These are phyloP conservation scores for Syncephalastrum monosporum DNA, from an alignment of 371 early-diverging fungal genomes.

Conservation along the genomic window DNA sequence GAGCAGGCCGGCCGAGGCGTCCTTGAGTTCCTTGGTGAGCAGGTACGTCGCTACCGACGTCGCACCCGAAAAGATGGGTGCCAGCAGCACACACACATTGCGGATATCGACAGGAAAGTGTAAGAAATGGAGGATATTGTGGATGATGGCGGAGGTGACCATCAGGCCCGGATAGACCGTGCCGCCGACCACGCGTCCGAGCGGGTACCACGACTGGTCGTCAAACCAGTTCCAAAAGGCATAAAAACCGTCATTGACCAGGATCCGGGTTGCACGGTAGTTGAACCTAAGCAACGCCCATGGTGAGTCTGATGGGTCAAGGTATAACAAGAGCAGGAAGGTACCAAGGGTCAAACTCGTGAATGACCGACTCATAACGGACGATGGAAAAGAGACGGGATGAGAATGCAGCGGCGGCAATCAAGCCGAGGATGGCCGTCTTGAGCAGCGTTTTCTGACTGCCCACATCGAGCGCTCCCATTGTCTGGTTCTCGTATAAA, in stretches of 20 bases:
- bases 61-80: conserved; percentile 93
- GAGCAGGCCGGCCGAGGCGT: conserved; percentile 88
- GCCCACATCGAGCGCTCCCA: conserved; percentile 52
- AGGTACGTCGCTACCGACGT: conserved; percentile 94
- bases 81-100: conserved; percentile 96
- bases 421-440: conserved; percentile 79
- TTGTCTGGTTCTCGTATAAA: conserved; percentile 7
- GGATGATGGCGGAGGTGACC: conserved; percentile 96
- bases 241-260: conserved; percentile 94
- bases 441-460: conserved; percentile 61
- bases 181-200: conserved; percentile 98
- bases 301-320: neutral
- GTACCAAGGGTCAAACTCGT: conserved; percentile 99
- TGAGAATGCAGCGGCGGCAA: conserved; percentile 86
- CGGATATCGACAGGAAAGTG: conserved; percentile 96
- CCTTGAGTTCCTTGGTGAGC: conserved; percentile 87
- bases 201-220: conserved; percentile 97
- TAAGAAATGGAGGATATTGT: conserved; percentile 86
- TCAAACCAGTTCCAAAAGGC: conserved; percentile 99
- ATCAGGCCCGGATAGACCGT: conserved; percentile 98
- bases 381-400: conserved; percentile 96
- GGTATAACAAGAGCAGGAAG: neutral
- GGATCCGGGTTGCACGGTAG: conserved; percentile 95
- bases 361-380: conserved; percentile 95
- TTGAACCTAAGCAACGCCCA: conserved; percentile 73